Percentiles rank a stretch among this genome's conserved stretches.
Evolutionary conservation across 1,139 yeast genomes (phyloP).

Genomic region (Protomyces arabidopsidicola): DNA sequence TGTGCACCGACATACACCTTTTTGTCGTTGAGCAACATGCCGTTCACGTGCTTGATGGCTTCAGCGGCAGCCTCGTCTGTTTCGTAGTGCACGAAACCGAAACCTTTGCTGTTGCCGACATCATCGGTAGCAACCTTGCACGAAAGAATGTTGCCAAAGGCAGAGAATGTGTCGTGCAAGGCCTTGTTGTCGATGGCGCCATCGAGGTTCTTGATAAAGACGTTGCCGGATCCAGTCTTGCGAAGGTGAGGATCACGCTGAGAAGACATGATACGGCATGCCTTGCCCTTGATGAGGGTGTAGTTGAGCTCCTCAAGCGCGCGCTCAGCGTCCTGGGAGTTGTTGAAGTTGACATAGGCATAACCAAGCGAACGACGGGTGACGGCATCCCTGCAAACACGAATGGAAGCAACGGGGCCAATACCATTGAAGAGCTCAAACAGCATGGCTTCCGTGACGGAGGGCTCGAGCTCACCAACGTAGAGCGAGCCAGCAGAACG

Average conservation of each 20-base stretch:
- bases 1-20: slow-evolving; percentile 96
- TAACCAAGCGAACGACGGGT: slow-evolving; percentile 96
- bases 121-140: slow-evolving; percentile 97
- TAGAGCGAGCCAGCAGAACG: slow-evolving; percentile 48
- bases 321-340: slow-evolving; percentile 81
- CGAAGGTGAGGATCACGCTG: slow-evolving; percentile 97
- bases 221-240: slow-evolving; percentile 94
- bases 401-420: slow-evolving; percentile 93
- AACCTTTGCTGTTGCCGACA: slow-evolving; percentile 87
- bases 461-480: slow-evolving; percentile 94
- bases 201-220: slow-evolving; percentile 96
- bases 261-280: slow-evolving; percentile 99
- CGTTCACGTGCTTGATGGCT: slow-evolving; percentile 96
- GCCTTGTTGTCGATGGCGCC: slow-evolving; percentile 99
- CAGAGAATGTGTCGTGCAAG: slow-evolving; percentile 94
- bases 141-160: slow-evolving; percentile 92
- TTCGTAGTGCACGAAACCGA: slow-evolving; percentile 97
- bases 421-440: slow-evolving; percentile 92
- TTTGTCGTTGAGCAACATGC: slow-evolving; percentile 96
- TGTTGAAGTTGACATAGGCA: slow-evolving; percentile 96
- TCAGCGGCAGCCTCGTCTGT: slow-evolving; percentile 87
- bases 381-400: slow-evolving; percentile 98
- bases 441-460: slow-evolving; percentile 89
- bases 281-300: slow-evolving; percentile 87
- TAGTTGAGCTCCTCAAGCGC: slow-evolving; percentile 97